Evolutionary conservation across 345 rosid species (phyloP).

Genomic region (Conringia planisiliqua): DNA sequence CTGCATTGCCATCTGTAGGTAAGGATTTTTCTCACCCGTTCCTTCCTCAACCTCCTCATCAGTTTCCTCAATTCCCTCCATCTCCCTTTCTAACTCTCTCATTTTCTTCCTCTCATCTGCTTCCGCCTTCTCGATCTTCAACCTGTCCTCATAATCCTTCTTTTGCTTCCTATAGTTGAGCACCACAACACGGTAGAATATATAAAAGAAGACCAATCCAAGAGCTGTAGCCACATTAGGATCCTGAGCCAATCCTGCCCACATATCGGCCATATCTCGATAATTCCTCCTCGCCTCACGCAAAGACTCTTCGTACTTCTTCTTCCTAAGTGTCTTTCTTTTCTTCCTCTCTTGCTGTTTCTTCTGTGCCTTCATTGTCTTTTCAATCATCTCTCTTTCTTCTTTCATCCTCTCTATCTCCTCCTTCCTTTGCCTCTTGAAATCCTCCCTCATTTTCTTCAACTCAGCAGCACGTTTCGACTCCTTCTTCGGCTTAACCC

Average conservation of each 20-base stretch:
- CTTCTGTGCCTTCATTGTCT: conserved; percentile 50
- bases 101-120: conserved; percentile 89
- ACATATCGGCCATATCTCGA: conserved; percentile 48
- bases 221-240: conserved; percentile 60
- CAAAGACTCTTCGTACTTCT: conserved; percentile 60
- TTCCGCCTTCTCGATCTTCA: conserved; percentile 91
- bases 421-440: conserved; percentile 60
- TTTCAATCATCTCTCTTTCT: conserved; percentile 73
- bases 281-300: conserved; percentile 55
- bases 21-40: conserved; percentile 64
- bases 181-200: conserved; percentile 78
- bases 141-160: conserved; percentile 89
- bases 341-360: conserved; percentile 58
- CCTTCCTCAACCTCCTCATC: conserved; percentile 60
- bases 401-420: conserved; percentile 51
- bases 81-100: conserved; percentile 76
- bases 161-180: conserved; percentile 75
- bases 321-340: conserved; percentile 53
- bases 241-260: conserved; percentile 69
- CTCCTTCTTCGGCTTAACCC: conserved; percentile 65
- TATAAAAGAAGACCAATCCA: conserved; percentile 71
- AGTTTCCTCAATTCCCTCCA: conserved; percentile 60
- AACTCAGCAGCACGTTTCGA: conserved; percentile 61
- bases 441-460: conserved; percentile 60
- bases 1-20: conserved; percentile 77